phyloP scores from a whole-genome alignment of 805 yeast species.

The Hanseniaspora meyeri region DNA sequence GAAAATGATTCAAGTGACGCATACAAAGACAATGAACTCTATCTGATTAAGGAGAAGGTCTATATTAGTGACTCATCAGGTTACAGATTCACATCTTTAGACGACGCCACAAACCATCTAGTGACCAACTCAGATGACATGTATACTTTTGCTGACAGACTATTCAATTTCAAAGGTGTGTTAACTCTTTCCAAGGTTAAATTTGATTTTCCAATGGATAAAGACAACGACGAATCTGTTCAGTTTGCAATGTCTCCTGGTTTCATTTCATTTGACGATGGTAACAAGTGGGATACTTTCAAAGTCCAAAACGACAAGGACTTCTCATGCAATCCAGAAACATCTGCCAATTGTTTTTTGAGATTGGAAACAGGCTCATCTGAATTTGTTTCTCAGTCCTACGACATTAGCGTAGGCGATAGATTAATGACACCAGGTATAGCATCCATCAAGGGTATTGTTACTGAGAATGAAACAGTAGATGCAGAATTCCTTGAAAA shows the following conservation, averaged over 20 bases:
- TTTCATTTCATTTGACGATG: conserved; percentile 12
- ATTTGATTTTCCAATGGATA: background rate
- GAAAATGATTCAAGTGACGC: conserved; percentile 12
- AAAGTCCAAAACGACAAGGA: conserved; percentile 5
- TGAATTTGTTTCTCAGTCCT: conserved; percentile 21
- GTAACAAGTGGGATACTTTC: background rate
- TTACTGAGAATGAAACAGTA: conserved; percentile 33
- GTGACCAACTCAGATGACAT: conserved; percentile 7
- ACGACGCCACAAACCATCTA: conserved; percentile 15
- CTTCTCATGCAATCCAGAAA: conserved; percentile 21
- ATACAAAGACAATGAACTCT: background rate
- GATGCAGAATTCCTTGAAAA: conserved; percentile 22
- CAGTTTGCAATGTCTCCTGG: background rate
- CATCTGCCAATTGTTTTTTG: conserved; percentile 26
- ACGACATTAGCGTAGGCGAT: conserved; percentile 23
- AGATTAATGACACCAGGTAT: conserved; percentile 19
- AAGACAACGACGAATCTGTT: background rate
- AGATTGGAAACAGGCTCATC: conserved; percentile 30
- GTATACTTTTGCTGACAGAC: background rate
- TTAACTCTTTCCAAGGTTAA: background rate
- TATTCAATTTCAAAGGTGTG: conserved; percentile 10
- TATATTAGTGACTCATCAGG: conserved; percentile 26
- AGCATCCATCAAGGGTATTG: conserved; percentile 1
- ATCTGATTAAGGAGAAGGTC: background rate
- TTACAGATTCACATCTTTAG: conserved; percentile 25